Percentiles rank a stretch among this genome's conserved stretches.
Conservation (phyloP, 2,329 filamentous ascomycete genomes). For the Nigrospora oryzae region DNA sequence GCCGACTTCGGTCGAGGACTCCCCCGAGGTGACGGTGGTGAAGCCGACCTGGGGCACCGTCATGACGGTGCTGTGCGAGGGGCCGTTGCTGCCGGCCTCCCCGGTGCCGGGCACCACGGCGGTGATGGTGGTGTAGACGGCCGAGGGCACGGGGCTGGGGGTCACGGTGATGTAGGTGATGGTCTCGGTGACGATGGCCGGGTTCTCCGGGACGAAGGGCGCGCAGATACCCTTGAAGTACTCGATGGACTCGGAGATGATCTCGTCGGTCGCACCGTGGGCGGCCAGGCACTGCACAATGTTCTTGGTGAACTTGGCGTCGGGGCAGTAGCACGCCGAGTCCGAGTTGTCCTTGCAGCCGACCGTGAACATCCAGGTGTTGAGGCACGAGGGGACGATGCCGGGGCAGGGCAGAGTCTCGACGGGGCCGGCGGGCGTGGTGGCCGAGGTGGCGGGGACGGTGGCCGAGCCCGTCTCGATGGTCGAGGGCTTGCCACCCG, state of each 20-base stretch:
- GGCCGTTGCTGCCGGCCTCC: slow-evolving; percentile 33
- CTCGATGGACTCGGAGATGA: slow-evolving; percentile 62
- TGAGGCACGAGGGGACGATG: slow-evolving; percentile 80
- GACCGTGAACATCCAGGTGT: slow-evolving; percentile 74
- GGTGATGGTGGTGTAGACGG: slow-evolving; percentile 41
- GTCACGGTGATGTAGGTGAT: slow-evolving; percentile 54
- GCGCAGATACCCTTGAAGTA: slow-evolving; percentile 94
- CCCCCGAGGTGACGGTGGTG: slow-evolving; percentile 30
- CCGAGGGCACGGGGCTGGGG: slow-evolving; percentile 32
- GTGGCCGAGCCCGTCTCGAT: slow-evolving; percentile 19
- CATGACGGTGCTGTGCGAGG: slow-evolving; percentile 40
- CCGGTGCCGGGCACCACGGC: slow-evolving; percentile 42
- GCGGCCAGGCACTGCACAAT: slow-evolving; percentile 77
- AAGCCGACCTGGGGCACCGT: slow-evolving; percentile 30
- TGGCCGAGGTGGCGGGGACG: slow-evolving; percentile 16
- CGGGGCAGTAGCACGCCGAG: slow-evolving; percentile 77
- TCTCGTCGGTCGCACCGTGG: slow-evolving; percentile 57
- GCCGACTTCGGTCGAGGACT: slow-evolving; percentile 28
- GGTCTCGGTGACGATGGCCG: slow-evolving; percentile 70
- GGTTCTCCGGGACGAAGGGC: slow-evolving; percentile 64
- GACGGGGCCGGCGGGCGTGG: slow-evolving; percentile 23
- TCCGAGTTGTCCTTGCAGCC: slow-evolving; percentile 81
- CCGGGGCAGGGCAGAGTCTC: slow-evolving; percentile 51
- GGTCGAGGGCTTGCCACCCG: slow-evolving; percentile 7
- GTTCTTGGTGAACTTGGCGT: slow-evolving; percentile 64